These are phyloP conservation scores for Cercospora zeina DNA, from an alignment of 2,329 filamentous ascomycete genomes.

Conservation along the genomic window DNA sequence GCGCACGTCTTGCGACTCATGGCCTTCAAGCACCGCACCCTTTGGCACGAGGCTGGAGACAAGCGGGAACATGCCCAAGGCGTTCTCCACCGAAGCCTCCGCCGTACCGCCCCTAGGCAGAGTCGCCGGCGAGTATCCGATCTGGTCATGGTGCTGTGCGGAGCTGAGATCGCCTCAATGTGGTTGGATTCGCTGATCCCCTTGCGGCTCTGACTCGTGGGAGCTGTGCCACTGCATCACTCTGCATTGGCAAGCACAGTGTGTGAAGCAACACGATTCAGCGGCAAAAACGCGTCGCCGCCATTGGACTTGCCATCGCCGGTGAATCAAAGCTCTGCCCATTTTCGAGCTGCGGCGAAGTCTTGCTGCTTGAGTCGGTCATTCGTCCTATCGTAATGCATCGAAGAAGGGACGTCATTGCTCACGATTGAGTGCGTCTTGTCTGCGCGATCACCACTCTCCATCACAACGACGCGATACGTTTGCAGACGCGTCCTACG, in stretches of 20 bases:
- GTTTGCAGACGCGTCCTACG: not conserved
- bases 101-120: not conserved
- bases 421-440: conserved; percentile 2
- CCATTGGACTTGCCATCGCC: conserved; percentile 11
- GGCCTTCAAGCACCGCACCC: conserved; percentile 9
- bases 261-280: conserved; percentile 23
- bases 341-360: conserved; percentile 1
- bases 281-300: conserved; percentile 2
- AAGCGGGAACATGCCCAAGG: conserved; percentile 17
- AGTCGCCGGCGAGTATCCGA: conserved; percentile 9
- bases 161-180: conserved; percentile 20
- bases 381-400: not conserved
- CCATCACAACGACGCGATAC: not conserved
- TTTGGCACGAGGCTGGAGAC: conserved; percentile 17
- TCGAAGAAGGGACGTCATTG: conserved; percentile 14
- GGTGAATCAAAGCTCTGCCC: not conserved
- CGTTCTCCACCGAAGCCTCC: conserved; percentile 6
- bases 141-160: conserved; percentile 13
- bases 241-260: conserved; percentile 15
- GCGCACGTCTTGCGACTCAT: conserved; percentile 24
- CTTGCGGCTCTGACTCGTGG: conserved; percentile 22
- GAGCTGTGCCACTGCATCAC: conserved; percentile 24
- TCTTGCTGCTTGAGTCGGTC: conserved; percentile 4
- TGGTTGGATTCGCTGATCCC: conserved; percentile 22
- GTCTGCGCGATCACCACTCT: not conserved